These are phyloP conservation scores for Eleusine indica DNA, from an alignment of 176 grass and related monocot genomes.

Conservation along the genomic window DNA sequence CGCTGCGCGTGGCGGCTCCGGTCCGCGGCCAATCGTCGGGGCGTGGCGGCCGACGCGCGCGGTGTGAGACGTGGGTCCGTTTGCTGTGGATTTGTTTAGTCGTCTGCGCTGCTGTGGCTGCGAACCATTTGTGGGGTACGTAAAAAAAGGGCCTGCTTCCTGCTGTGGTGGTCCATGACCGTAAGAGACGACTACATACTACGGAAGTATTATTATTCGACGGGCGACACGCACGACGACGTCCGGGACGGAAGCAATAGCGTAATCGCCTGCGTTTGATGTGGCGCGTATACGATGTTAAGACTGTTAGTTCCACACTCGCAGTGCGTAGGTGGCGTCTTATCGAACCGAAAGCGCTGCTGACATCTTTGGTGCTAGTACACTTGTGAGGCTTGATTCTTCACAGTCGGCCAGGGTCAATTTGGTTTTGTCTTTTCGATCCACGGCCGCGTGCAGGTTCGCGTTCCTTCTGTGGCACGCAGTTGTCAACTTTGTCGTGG, in stretches of 20 bases:
- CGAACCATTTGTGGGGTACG: neutral
- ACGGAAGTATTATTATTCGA: too few species aligned
- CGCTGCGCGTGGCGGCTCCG: too few species aligned
- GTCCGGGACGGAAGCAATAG: too few species aligned
- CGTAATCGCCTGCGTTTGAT: too few species aligned
- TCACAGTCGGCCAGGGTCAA: neutral
- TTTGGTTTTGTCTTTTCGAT: neutral
- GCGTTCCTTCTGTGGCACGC: conserved; percentile 9
- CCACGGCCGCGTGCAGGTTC: neutral
- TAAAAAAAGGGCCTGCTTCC: neutral
- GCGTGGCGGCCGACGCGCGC: too few species aligned
- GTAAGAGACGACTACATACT: too few species aligned
- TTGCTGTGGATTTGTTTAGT: neutral
- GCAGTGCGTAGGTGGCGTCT: neutral
- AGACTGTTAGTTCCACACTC: too few species aligned
- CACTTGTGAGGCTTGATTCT: too few species aligned
- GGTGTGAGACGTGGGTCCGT: neutral
- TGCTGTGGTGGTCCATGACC: too few species aligned
- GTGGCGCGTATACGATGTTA: too few species aligned
- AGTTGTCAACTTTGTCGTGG: conserved; percentile 18
- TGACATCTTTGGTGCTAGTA: neutral
- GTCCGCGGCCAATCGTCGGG: too few species aligned
- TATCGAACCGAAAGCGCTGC: neutral
- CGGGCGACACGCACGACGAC: too few species aligned
- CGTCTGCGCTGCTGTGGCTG: conserved; percentile 20